phyloP scores from a whole-genome alignment of 2,329 filamentous ascomycete genomes.

The Paracorniculantispora psalliotae region DNA sequence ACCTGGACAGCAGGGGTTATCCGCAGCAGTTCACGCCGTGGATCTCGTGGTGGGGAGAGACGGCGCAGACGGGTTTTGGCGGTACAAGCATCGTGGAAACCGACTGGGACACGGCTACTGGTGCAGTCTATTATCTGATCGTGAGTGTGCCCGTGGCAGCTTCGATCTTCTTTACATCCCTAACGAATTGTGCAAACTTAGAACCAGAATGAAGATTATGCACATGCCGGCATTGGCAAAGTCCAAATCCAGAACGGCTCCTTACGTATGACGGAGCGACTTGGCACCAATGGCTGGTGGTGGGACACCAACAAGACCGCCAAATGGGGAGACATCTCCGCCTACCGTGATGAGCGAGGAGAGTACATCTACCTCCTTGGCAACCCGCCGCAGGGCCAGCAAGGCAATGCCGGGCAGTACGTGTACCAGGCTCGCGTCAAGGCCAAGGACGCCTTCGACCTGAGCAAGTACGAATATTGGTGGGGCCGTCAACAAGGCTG shows the following conservation, averaged over 20 bases:
- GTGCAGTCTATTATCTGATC: slow-evolving; percentile 33
- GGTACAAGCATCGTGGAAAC: slow-evolving; percentile 35
- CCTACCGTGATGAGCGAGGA: slow-evolving; percentile 33
- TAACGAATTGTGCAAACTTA: no score
- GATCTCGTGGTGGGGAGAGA: slow-evolving; percentile 32
- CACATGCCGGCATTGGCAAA: not conserved
- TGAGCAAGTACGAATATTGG: slow-evolving; percentile 36
- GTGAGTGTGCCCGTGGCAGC: slow-evolving; percentile 24
- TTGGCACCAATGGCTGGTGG: slow-evolving; percentile 30
- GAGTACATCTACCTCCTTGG: slow-evolving; percentile 35
- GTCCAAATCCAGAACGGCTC: not conserved
- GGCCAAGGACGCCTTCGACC: slow-evolving; percentile 30
- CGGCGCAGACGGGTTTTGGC: slow-evolving; percentile 31
- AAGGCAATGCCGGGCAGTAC: slow-evolving; percentile 24
- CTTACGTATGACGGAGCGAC: slow-evolving; percentile 23
- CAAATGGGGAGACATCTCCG: slow-evolving; percentile 34
- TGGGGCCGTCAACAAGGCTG: slow-evolving; percentile 34
- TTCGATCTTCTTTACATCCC: no score
- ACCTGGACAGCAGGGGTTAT: slow-evolving; percentile 31
- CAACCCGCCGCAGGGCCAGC: slow-evolving; percentile 29
- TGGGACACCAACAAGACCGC: slow-evolving; percentile 28
- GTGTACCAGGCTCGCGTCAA: slow-evolving; percentile 34
- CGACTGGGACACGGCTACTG: slow-evolving; percentile 22
- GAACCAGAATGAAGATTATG: not conserved
- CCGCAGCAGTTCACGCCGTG: slow-evolving; percentile 35